Conservation (phyloP, 2,329 filamentous ascomycete species). For the Sporothrix schenckii region DNA sequence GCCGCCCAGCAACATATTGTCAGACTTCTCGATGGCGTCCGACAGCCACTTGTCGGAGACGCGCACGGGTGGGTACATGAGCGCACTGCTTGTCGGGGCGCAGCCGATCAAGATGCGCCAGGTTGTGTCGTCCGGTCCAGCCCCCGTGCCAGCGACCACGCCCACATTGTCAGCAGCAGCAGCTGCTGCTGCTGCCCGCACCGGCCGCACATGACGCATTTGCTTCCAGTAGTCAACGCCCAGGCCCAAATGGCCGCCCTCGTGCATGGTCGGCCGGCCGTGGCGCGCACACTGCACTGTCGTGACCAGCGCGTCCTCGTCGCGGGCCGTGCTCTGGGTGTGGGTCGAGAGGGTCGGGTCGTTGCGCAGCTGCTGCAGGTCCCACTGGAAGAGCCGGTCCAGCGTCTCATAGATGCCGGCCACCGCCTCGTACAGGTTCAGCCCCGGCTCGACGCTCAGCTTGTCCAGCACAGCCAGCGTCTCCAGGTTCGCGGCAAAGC, state of each 20-base stretch:
- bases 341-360: constrained; percentile 49
- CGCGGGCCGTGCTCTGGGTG: constrained; percentile 48
- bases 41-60: constrained; percentile 76
- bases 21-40: constrained; percentile 63
- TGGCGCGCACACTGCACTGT: constrained; percentile 69
- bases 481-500: constrained; percentile 72
- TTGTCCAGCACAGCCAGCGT: constrained; percentile 70
- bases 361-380: constrained; percentile 61
- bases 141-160: too few species aligned
- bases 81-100: constrained; percentile 49
- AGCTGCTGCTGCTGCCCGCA: constrained; percentile 33
- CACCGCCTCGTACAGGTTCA: constrained; percentile 78
- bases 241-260: constrained; percentile 66
- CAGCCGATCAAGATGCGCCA: constrained; percentile 73
- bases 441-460: constrained; percentile 66
- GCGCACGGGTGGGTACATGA: constrained; percentile 62
- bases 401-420: constrained; percentile 73
- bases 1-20: constrained; percentile 46
- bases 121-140: constrained; percentile 48
- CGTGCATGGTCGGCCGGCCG: constrained; percentile 72
- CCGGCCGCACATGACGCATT: constrained; percentile 52
- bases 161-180: not conserved
- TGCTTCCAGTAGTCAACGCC: constrained; percentile 79
- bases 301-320: constrained; percentile 56
- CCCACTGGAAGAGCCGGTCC: constrained; percentile 69